phyloP scores from a whole-genome alignment of 805 yeast species.

The Yarrowia porcina region DNA sequence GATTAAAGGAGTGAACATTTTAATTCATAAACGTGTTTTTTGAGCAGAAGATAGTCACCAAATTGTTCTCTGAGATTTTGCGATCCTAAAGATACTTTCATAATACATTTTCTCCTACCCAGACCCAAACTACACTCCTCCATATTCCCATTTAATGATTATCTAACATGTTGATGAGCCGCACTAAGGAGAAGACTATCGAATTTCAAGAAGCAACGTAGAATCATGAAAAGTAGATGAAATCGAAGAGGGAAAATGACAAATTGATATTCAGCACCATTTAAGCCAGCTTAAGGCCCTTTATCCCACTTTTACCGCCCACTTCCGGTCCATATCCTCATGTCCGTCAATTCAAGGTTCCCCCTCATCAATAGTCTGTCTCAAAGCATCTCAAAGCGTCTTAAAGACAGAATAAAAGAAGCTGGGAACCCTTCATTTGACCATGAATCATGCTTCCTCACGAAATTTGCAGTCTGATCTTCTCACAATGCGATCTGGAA shows the following conservation, averaged over 20 bases:
- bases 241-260: not conserved
- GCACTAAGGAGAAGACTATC: too few species aligned
- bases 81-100: not conserved
- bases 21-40: too few species aligned
- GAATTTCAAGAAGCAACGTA: too few species aligned
- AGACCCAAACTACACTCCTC: too few species aligned
- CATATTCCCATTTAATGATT: not conserved
- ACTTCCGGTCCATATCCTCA: not conserved
- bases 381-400: conserved; percentile 5
- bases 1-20: too few species aligned
- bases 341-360: not conserved
- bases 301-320: not conserved
- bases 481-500: not conserved
- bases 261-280: not conserved
- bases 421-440: not conserved
- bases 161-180: not conserved
- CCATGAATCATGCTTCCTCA: not conserved
- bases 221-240: too few species aligned
- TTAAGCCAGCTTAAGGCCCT: not conserved
- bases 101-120: too few species aligned
- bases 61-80: too few species aligned
- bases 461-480: conserved; percentile 8
- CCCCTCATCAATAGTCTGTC: conserved; percentile 5
- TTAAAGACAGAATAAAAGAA: not conserved
- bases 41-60: too few species aligned